Evolutionary conservation across 768 basidiomycete genomes (phyloP).

Genomic region (Leccinum broughii): DNA sequence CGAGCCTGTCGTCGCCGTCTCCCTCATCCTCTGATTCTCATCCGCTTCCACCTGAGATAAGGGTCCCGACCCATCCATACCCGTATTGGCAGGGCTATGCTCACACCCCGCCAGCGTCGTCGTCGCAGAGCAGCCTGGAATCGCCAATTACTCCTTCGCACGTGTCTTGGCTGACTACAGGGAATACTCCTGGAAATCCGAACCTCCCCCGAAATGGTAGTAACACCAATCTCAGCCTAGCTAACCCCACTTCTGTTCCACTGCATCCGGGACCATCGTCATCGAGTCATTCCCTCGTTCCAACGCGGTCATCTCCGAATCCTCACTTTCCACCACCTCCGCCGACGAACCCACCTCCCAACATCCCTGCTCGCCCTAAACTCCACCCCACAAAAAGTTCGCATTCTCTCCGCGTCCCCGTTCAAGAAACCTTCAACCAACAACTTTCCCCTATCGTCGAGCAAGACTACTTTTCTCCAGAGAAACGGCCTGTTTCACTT

Average conservation of each 20-base stretch:
- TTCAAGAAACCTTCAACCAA: conserved; percentile 28
- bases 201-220: conserved; percentile 6
- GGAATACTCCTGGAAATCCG: conserved; percentile 12
- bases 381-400: conserved; percentile 38
- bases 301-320: conserved; percentile 28
- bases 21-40: conserved; percentile 19
- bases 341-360: conserved; percentile 32
- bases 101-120: conserved; percentile 33
- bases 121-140: conserved; percentile 32
- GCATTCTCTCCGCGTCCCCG: conserved; percentile 44
- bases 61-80: conserved; percentile 34
- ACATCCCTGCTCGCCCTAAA: conserved; percentile 32
- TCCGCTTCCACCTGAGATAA: conserved; percentile 34
- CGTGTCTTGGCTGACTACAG: conserved; percentile 38
- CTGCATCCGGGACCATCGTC: conserved; percentile 8
- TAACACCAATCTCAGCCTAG: conserved; percentile 6
- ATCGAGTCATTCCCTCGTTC: conserved; percentile 16
- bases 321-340: conserved; percentile 37
- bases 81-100: conserved; percentile 36
- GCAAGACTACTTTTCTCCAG: conserved; percentile 60
- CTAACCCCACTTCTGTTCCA: background rate
- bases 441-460: conserved; percentile 69
- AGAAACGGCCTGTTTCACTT: conserved; percentile 38
- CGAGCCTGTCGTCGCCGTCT: conserved; percentile 18
- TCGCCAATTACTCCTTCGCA: conserved; percentile 38